Base-by-base conservation (phyloP, 768 basidiomycete genomes). In the Hericium rajendrae region DNA sequence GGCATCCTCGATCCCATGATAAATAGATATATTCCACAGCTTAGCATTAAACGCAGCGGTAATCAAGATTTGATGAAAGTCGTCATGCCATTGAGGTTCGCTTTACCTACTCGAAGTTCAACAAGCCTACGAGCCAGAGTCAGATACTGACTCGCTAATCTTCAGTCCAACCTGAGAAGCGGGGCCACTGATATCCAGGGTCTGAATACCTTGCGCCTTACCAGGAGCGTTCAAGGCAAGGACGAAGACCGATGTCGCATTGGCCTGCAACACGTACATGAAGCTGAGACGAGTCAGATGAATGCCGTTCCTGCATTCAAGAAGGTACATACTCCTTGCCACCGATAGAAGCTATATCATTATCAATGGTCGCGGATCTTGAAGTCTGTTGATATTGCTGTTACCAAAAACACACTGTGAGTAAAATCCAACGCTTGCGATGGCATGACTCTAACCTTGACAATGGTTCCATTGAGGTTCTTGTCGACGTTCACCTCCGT, bases 401-500 rank as follows among this genome's bases (percentile, higher is more conserved):
- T 13, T 16, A 18, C 26, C 13, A 24, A 37, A n/a, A 6, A 9
- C 20, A 26, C 18, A 24, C 3, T 15, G 50, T 51, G 16, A 51
- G 50, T 16, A 11, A 51, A 18, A 22, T 48, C 46, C 22, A n/a
- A n/a, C 46, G 18, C 9, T 18, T 18, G 18, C 4, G 46, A 48
- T 2, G 20, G 10, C 16, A 49, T 4, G 2, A 1, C 8, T 62
- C 64, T 18, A 37, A 73, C 75, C 68, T 73, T 75, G 46, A 78
- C 76, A 43, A 80, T 73, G n/a, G 69, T 67, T 4, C 69, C 74
- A 55, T 71, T 71, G 32, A 80, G 70, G 59, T 77, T 74, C 59
- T 69, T 65, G 63, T 77, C 74, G 48, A 81, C 71, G 48, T 72
- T 70, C 41, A 78, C 72, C 67, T 80, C 79, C 0, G 77, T 79